Evolutionary conservation across 2,329 filamentous ascomycete species (phyloP).

Genomic region (Ophiognomonia clavigignenti-juglandacearum): DNA sequence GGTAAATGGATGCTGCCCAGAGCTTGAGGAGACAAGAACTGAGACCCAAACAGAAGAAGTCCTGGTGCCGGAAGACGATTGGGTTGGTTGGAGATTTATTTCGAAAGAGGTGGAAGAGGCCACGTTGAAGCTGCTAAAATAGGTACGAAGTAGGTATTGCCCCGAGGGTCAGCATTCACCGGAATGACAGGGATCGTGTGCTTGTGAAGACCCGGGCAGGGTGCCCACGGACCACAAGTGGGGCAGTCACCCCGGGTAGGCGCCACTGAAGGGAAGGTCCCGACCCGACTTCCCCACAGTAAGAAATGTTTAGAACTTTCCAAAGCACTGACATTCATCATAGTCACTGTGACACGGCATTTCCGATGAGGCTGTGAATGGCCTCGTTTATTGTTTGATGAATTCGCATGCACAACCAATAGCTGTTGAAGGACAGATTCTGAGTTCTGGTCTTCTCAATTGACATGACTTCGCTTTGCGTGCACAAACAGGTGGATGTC

Average conservation of each 20-base stretch:
- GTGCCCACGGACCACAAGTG: constrained; percentile 1
- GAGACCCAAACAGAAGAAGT: constrained; percentile 1
- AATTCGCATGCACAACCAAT: no score
- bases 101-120: background rate
- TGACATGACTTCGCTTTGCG: no score
- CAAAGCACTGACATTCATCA: no score
- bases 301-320: constrained; percentile 15
- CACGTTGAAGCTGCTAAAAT: no score
- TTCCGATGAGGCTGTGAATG: background rate
- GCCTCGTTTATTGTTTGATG: background rate
- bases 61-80: background rate
- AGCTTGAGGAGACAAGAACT: constrained; percentile 29
- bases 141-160: no score
- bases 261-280: no score
- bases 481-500: no score
- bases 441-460: no score
- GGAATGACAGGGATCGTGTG: constrained; percentile 13
- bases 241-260: no score
- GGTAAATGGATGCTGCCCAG: constrained; percentile 23
- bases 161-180: background rate
- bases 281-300: no score
- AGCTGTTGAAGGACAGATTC: no score
- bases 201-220: constrained; percentile 4
- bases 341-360: background rate
- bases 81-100: constrained; percentile 13